Base-by-base conservation (phyloP, 2,329 filamentous ascomycete species). In the Xylaria sp. region DNA sequence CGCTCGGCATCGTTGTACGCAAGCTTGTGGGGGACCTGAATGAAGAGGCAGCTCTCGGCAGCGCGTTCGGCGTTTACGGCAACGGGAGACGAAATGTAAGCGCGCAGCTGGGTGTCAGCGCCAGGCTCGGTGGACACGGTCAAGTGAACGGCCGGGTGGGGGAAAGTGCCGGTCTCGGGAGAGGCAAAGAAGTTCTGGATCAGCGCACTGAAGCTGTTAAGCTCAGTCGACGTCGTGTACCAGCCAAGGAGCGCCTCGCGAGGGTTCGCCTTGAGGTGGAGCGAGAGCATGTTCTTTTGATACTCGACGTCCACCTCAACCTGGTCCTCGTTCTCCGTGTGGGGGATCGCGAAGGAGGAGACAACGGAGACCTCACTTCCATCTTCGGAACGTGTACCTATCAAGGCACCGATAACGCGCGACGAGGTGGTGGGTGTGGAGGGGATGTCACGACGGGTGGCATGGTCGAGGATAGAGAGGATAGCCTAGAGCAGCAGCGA, bases 261-360 rank as follows among this genome's bases (percentile, higher is more conserved):
- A 54, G 94, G 94, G 76, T 92, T 90, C 59, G 92, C 93, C 79
- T 93, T 93, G 68, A 97, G 86, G 75, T 96, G 93, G 69, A 99
- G 82, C 61, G 90, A 89, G 60, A 97, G 87, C 94, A 99, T 99
- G 77, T 93, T 92, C 85, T 97, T 97, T 80, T 99, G 94, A 79
- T 97, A 99, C 78, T 99, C 94, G 83, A 99, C 96, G 75, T 99
- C 94, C 66, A 99, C 94, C 78, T 99, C 94, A 71, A 99, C 94
- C 78, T 99, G 94, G 78, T 99, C 94, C 75, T 92, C 90, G 69
- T 93, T 96, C 80, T 99, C 94, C 68, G 93, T 97, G 81, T 99
- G 94, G 67, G 93, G 92, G 72, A 99, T 96, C 68, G 94, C 94
- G 76, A 99, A 99, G 80, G 91, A 93, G 73, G 91, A 95, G 73